phyloP scores from a whole-genome alignment of 208 protist genomes.

The Crithidia expoeki region DNA sequence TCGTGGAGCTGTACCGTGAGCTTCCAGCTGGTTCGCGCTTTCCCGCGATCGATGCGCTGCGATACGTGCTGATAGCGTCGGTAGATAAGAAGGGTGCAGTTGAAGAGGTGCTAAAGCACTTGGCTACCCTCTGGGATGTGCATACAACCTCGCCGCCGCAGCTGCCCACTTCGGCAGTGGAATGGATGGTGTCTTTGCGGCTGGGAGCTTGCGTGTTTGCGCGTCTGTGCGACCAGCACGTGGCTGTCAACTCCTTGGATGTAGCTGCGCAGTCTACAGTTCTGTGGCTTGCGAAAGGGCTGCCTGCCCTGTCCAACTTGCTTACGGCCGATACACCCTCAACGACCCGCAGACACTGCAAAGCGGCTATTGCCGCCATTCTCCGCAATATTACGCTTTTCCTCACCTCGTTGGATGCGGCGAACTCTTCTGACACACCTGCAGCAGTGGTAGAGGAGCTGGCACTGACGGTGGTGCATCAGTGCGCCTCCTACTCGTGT shows the following conservation, averaged over 20 bases:
- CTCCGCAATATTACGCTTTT: constrained; percentile 26
- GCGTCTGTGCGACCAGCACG: constrained; percentile 11
- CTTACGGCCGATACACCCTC: constrained; percentile 18
- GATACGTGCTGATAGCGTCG: constrained; percentile 25
- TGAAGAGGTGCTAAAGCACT: background rate
- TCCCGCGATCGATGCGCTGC: constrained; percentile 40
- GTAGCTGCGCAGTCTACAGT: constrained; percentile 7
- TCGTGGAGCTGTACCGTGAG: constrained; percentile 21
- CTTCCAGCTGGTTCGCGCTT: constrained; percentile 40
- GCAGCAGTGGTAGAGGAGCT: constrained; percentile 7
- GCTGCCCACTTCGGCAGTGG: constrained; percentile 24
- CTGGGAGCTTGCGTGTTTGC: constrained; percentile 26
- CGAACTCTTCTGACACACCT: background rate
- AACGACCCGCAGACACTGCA: constrained; percentile 13
- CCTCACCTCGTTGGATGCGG: constrained; percentile 9
- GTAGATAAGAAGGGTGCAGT: background rate
- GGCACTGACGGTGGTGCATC: constrained; percentile 23
- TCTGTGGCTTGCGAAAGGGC: constrained; percentile 16
- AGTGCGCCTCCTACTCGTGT: constrained; percentile 27
- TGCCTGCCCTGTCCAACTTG: constrained; percentile 25
- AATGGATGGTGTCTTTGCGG: constrained; percentile 31
- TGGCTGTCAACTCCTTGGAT: background rate
- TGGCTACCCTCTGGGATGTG: constrained; percentile 9
- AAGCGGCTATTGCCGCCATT: constrained; percentile 25
- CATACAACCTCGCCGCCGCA: constrained; percentile 5